phyloP scores from a whole-genome alignment of 192 early-diverging fungal genomes.

The Phlyctochytrium bullatum region DNA sequence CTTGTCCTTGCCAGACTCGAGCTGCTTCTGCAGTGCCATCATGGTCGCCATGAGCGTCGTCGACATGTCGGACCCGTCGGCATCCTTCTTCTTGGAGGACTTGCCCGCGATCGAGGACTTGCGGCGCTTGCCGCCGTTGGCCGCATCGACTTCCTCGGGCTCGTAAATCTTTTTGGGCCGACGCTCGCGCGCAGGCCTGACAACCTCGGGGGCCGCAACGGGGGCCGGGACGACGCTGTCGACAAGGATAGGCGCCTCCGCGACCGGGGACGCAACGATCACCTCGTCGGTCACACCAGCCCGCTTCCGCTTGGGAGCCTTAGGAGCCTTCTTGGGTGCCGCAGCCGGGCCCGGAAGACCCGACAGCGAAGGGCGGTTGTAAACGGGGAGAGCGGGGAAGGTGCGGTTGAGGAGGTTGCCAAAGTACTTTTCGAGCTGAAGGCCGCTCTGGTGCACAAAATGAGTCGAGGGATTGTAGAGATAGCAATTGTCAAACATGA shows the following conservation, averaged over 20 bases:
- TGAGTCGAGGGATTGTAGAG: constrained; percentile 67
- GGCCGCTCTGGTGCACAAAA: constrained; percentile 27
- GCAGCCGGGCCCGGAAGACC: neutral
- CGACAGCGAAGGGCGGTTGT: neutral
- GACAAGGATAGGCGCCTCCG: neutral
- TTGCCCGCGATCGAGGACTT: neutral
- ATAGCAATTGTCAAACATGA: constrained; percentile 70
- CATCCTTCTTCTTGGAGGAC: constrained; percentile 17
- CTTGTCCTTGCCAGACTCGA: neutral
- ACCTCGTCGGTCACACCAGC: neutral
- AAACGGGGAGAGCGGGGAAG: constrained; percentile 24
- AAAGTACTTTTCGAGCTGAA: constrained; percentile 28
- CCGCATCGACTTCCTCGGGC: neutral
- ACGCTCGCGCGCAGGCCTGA: neutral
- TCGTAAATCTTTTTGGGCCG: constrained; percentile 6
- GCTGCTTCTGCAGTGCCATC: neutral
- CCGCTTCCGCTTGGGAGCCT: neutral
- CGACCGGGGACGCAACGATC: neutral
- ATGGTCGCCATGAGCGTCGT: constrained; percentile 8
- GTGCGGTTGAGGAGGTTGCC: constrained; percentile 15
- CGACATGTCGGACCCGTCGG: neutral
- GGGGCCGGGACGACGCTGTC: neutral
- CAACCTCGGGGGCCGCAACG: neutral
- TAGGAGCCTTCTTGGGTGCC: neutral
- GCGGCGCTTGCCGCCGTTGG: neutral